Base-by-base conservation (phyloP, 257 asterid genomes). In the Lithospermum erythrorhizon region DNA sequence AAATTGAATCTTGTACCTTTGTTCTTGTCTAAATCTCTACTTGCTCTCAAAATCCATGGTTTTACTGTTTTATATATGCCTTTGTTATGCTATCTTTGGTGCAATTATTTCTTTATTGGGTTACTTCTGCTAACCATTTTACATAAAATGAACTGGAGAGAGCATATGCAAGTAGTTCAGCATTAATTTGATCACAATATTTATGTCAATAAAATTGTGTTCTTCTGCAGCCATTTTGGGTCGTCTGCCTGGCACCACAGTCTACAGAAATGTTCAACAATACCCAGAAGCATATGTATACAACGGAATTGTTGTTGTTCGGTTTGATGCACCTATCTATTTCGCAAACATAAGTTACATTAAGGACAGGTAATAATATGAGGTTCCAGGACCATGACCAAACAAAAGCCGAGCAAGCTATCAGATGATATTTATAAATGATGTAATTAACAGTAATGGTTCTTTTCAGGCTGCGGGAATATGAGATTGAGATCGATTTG, bases 231-330 rank as follows among this genome's bases (percentile, higher is more conserved):
- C 98, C 75, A 79, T 79, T 72, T 82, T 91, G 82, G 97, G 98
- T 22, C 95, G 98, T 57, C 82, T 91, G 71, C 98, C 98, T 70
- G 98, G 97, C 45, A 91, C 98, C 37, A 91, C 98, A 24, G 77
- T 91, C 57, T 91, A 91, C 52, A 80, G 98, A 79, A 91, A 91
- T 73, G 72, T 74, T 65, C 85, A 84, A 73, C 98, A 91, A 75
- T 91, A 91, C 75, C 98, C 98, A 25, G 98, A 91, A 76, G 90
- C 98, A 56, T 86, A 86, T 79, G 86, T 95, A 59, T 91, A 86
- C 77, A 88, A 91, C 0, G 98, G 98, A 67, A 84, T 91, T 52
- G 98, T 88, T 69, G 85, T 88, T 73, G 98, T 91, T 76, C 89
- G 98, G 62, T 70, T 91, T 30, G 98, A 91, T 77, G 93, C 98